Percentiles rank a stretch among this genome's conserved stretches.
Conservation (phyloP, 2,329 filamentous ascomycete genomes). For the Ascochyta clinopodiicola region DNA sequence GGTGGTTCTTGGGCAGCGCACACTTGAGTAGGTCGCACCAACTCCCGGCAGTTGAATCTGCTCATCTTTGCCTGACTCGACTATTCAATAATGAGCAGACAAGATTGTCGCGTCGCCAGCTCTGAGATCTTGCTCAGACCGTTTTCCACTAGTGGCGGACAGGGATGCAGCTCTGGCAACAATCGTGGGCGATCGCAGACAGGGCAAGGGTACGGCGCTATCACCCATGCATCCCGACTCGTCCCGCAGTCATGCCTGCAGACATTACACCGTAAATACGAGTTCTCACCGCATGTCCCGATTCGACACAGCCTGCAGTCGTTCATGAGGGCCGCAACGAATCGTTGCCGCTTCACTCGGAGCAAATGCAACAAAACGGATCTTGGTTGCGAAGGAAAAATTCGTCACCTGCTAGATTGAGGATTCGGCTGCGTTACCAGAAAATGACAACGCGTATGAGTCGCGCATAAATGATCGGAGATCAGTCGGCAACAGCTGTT, state of each 20-base stretch:
- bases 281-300: constrained; percentile 18
- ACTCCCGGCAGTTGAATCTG: constrained; percentile 9
- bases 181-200: constrained; percentile 43
- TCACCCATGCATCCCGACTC: constrained; percentile 41
- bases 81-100: not conserved
- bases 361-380: not conserved
- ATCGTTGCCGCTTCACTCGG: not conserved
- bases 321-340: constrained; percentile 1
- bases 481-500: constrained; percentile 22
- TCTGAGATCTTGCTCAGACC: constrained; percentile 15
- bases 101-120: constrained; percentile 10
- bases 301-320: constrained; percentile 22
- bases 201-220: constrained; percentile 38
- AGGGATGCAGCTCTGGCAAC: constrained; percentile 37
- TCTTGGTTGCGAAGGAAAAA: not conserved
- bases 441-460: not conserved
- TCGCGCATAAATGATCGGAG: constrained; percentile 11
- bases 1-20: not conserved
- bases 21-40: not conserved
- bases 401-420: not conserved
- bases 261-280: constrained; percentile 22
- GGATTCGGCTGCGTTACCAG: not conserved
- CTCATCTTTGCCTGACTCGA: constrained; percentile 4
- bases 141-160: constrained; percentile 37
- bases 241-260: constrained; percentile 34